Conservation (phyloP, 2,329 filamentous ascomycete genomes). For the Coleophoma crateriformis region DNA sequence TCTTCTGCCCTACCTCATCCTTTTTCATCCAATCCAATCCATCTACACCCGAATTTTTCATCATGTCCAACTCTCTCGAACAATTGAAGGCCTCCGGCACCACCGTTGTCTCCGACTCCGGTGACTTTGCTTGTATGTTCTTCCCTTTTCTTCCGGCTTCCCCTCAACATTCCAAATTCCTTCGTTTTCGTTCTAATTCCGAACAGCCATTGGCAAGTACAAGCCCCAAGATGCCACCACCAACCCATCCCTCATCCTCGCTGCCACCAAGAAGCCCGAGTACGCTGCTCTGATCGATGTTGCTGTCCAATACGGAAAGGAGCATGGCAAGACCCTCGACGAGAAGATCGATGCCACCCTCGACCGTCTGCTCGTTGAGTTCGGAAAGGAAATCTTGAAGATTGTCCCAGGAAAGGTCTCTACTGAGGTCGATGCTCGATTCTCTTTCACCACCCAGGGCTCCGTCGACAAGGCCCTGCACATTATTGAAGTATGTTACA, state of each 20-base stretch:
- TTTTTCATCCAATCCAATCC: not conserved
- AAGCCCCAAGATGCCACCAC: conserved; percentile 99
- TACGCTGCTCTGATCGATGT: conserved; percentile 88
- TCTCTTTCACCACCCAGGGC: conserved; percentile 91
- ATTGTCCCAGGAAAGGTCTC: conserved; percentile 98
- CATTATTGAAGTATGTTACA: conserved; percentile 77
- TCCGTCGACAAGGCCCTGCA: conserved; percentile 94
- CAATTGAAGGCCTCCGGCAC: conserved; percentile 97
- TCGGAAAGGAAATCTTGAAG: conserved; percentile 94
- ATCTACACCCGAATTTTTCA: conserved; percentile 5
- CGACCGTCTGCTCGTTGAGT: conserved; percentile 93
- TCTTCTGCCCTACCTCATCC: not conserved
- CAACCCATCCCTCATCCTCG: conserved; percentile 98
- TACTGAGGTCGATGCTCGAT: conserved; percentile 92
- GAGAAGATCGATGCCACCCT: conserved; percentile 84
- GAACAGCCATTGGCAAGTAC: conserved; percentile 90
- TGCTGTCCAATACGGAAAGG: conserved; percentile 82
- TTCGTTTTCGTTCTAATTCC: too few relatives aligned
- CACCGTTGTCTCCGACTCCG: conserved; percentile 94
- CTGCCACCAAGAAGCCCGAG: conserved; percentile 95
- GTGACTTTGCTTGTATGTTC: conserved; percentile 39
- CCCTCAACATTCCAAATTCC: too few relatives aligned
- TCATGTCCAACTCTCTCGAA: conserved; percentile 85
- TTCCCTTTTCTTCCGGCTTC: too few relatives aligned
- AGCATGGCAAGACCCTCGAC: conserved; percentile 61